Percentiles rank a stretch among this genome's conserved stretches.
Conservation (phyloP, 2,329 filamentous ascomycete species). For the Aspergillus carbonarius region DNA sequence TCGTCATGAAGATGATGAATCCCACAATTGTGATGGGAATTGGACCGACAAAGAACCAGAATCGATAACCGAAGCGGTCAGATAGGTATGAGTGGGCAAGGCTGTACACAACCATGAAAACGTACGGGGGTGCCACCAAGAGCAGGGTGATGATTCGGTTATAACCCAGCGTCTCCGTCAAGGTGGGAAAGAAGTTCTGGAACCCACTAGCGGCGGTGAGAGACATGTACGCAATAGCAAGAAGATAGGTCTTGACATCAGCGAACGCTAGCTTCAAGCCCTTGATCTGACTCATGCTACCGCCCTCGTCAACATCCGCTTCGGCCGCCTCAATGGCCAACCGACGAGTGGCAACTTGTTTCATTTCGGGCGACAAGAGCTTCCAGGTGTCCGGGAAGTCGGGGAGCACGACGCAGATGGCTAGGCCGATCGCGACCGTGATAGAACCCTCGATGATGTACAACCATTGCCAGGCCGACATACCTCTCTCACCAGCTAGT, state of each 20-base stretch:
- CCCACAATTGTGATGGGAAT: slow-evolving; percentile 53
- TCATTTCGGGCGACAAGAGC: slow-evolving; percentile 45
- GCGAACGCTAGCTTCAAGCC: slow-evolving; percentile 54
- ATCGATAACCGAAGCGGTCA: slow-evolving; percentile 47
- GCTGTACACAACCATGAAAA: slow-evolving; percentile 54
- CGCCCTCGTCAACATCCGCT: slow-evolving; percentile 50
- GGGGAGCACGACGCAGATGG: slow-evolving; percentile 36
- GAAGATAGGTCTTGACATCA: slow-evolving; percentile 51
- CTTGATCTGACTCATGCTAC: slow-evolving; percentile 49
- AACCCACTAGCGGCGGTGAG: slow-evolving; percentile 53
- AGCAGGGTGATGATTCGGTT: slow-evolving; percentile 50
- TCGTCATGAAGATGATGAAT: slow-evolving; percentile 57
- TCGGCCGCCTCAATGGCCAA: slow-evolving; percentile 54
- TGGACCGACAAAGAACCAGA: slow-evolving; percentile 56
- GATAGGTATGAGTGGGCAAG: slow-evolving; percentile 47
- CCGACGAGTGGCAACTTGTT: slow-evolving; percentile 48
- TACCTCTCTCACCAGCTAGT: slow-evolving; percentile 33
- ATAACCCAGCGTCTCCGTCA: slow-evolving; percentile 48
- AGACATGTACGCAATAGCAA: slow-evolving; percentile 48
- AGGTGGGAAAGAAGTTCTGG: slow-evolving; percentile 58
- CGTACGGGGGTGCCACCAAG: slow-evolving; percentile 54
- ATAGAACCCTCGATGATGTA: slow-evolving; percentile 42
- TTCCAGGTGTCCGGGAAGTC: slow-evolving; percentile 50
- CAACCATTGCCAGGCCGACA: slow-evolving; percentile 43
- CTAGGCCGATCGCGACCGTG: slow-evolving; percentile 36